These are phyloP conservation scores for Chaetomium sp. DNA, from an alignment of 2,329 filamentous ascomycete genomes.

Conservation along the genomic window DNA sequence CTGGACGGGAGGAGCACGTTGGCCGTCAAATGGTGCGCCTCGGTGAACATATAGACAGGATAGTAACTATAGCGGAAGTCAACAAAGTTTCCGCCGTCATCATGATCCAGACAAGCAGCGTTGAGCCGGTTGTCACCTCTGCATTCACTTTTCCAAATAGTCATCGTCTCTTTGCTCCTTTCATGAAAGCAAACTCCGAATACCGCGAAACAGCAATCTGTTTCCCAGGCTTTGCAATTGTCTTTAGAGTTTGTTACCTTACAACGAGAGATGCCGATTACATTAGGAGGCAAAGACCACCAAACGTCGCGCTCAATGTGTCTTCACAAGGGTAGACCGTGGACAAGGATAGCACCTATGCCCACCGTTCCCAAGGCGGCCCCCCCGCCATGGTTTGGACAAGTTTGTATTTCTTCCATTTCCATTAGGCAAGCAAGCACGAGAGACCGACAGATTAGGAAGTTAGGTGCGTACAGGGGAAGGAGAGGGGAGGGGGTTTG, in stretches of 20 bases:
- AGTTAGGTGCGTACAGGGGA: neutral
- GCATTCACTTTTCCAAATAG: neutral
- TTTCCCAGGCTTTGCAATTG: neutral
- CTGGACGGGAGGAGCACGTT: too few relatives aligned
- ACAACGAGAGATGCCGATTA: neutral
- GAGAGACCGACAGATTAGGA: neutral
- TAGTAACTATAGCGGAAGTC: neutral
- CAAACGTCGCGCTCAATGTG: neutral
- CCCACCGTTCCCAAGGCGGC: too few relatives aligned
- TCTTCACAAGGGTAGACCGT: neutral
- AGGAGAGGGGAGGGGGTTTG: neutral
- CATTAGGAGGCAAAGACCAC: neutral
- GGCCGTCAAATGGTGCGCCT: too few relatives aligned
- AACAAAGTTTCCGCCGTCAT: neutral
- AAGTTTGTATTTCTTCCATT: neutral
- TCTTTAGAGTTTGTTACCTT: neutral
- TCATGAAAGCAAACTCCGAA: neutral
- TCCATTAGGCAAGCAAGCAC: neutral
- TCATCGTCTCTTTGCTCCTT: neutral
- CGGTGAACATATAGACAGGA: neutral
- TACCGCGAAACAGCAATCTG: neutral
- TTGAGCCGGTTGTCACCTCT: neutral
- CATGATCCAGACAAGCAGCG: constrained; percentile 1
- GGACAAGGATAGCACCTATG: neutral
- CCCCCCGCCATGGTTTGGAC: neutral